A percentile compares a stretch with the other conserved stretches of the same genome.
These are phyloP conservation scores for Lasiosphaeria hispida DNA, from an alignment of 495 filamentous ascomycete species.

Conservation along the genomic window DNA sequence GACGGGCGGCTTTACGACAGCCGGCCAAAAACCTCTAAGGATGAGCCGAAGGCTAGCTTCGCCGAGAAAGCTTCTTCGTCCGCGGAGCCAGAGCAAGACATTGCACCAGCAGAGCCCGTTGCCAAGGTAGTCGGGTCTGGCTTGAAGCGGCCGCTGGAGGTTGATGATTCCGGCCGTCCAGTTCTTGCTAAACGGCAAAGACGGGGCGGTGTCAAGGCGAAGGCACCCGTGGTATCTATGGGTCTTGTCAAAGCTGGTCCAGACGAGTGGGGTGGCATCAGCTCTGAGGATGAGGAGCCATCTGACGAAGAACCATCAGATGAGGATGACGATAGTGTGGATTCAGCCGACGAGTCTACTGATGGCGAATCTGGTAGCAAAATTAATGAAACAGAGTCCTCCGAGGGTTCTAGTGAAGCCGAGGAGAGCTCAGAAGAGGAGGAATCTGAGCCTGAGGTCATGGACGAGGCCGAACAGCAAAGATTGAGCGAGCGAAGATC, in stretches of 20 bases:
- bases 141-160: slow-evolving; percentile 79
- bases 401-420: slow-evolving; percentile 29
- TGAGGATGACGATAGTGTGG: slow-evolving; percentile 20
- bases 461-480: slow-evolving; percentile 33
- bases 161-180: slow-evolving; percentile 73
- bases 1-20: slow-evolving; percentile 15
- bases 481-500: slow-evolving; percentile 41
- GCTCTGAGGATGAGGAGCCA: slow-evolving; percentile 16
- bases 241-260: slow-evolving; percentile 20
- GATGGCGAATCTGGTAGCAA: slow-evolving; percentile 15
- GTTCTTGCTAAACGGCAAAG: slow-evolving; percentile 69
- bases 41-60: slow-evolving; percentile 10
- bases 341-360: slow-evolving; percentile 23
- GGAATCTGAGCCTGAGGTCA: slow-evolving; percentile 27
- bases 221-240: slow-evolving; percentile 13
- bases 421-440: slow-evolving; percentile 25
- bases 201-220: slow-evolving; percentile 49
- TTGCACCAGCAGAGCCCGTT: slow-evolving; percentile 14
- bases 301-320: slow-evolving; percentile 24
- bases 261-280: slow-evolving; percentile 44
- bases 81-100: neutral
- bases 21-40: slow-evolving; percentile 23
- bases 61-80: neutral
- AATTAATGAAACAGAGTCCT: slow-evolving; percentile 28
- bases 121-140: slow-evolving; percentile 64